Conservation (phyloP, 768 basidiomycete genomes). For the Leccinum longicurvipes region DNA sequence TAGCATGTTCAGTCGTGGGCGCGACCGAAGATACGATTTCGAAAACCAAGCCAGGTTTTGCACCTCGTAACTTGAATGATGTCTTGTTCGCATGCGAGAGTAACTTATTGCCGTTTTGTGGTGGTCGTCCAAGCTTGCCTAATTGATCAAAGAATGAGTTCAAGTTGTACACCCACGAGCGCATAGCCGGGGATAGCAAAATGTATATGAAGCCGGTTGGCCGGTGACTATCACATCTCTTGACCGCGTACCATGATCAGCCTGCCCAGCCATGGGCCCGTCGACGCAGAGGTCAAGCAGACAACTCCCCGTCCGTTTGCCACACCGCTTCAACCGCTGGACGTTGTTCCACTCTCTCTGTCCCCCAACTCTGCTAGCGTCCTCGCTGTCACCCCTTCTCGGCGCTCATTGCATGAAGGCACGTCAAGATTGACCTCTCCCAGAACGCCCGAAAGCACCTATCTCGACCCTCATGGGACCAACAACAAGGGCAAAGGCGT, state of each 20-base stretch:
- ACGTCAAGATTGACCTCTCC: not conserved
- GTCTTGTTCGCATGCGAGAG: too few species aligned
- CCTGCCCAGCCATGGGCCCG: conserved; percentile 29
- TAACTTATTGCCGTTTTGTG: too few species aligned
- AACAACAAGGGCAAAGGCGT: conserved; percentile 26
- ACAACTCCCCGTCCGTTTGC: not conserved
- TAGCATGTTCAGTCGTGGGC: too few species aligned
- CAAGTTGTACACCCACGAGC: not conserved
- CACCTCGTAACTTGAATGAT: too few species aligned
- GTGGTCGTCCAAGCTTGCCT: too few species aligned
- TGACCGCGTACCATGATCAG: conserved; percentile 25
- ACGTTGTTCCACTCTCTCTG: not conserved
- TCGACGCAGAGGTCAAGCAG: conserved; percentile 25
- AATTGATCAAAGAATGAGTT: not conserved
- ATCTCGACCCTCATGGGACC: not conserved
- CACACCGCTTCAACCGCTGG: not conserved
- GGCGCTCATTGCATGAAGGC: not conserved
- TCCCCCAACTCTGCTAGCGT: not conserved
- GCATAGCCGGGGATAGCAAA: conserved; percentile 6
- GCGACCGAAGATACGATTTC: too few species aligned
- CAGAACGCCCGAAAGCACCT: not conserved
- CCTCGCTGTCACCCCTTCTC: not conserved
- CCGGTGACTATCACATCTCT: conserved; percentile 3
- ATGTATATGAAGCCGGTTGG: conserved; percentile 19
- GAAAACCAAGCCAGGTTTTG: too few species aligned